These are phyloP conservation scores for Penicillium parvum DNA, from an alignment of 495 filamentous ascomycete species.

Conservation along the genomic window DNA sequence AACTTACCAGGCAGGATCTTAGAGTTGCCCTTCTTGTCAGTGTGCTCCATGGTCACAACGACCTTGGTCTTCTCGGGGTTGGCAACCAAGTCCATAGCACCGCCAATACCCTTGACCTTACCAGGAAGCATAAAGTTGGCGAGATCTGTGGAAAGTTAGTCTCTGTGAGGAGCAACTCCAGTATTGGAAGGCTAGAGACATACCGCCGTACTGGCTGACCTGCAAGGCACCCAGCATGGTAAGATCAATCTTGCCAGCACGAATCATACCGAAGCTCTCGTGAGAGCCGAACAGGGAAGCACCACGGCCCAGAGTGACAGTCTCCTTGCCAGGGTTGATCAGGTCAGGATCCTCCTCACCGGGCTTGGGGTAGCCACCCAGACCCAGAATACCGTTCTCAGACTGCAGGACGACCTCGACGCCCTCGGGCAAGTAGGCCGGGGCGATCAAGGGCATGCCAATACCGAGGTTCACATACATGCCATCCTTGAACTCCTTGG, in stretches of 20 bases:
- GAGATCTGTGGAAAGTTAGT: constrained; percentile 23
- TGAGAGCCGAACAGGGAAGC: constrained; percentile 78
- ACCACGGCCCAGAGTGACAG: constrained; percentile 73
- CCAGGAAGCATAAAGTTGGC: constrained; percentile 71
- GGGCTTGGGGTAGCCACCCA: constrained; percentile 75
- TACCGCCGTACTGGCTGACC: constrained; percentile 71
- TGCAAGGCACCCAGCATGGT: constrained; percentile 92
- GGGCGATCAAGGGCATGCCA: constrained; percentile 87
- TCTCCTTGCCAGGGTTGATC: constrained; percentile 93
- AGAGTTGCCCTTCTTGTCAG: constrained; percentile 79
- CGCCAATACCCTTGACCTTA: constrained; percentile 90
- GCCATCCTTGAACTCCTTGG: constrained; percentile 89
- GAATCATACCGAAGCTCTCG: constrained; percentile 92
- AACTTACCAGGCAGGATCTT: constrained; percentile 62
- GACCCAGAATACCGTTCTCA: constrained; percentile 86
- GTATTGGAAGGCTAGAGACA: constrained; percentile 18
- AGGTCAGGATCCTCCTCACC: constrained; percentile 81
- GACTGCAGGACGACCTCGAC: constrained; percentile 82
- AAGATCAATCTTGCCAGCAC: constrained; percentile 79
- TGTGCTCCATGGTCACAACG: constrained; percentile 87
- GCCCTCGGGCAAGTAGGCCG: constrained; percentile 68
- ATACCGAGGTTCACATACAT: constrained; percentile 94
- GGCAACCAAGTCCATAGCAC: constrained; percentile 85
- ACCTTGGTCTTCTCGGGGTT: constrained; percentile 83
- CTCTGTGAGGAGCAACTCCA: neutral